Base-by-base conservation (phyloP, 2,329 filamentous ascomycete species). In the Trichoderma simmonsii region DNA sequence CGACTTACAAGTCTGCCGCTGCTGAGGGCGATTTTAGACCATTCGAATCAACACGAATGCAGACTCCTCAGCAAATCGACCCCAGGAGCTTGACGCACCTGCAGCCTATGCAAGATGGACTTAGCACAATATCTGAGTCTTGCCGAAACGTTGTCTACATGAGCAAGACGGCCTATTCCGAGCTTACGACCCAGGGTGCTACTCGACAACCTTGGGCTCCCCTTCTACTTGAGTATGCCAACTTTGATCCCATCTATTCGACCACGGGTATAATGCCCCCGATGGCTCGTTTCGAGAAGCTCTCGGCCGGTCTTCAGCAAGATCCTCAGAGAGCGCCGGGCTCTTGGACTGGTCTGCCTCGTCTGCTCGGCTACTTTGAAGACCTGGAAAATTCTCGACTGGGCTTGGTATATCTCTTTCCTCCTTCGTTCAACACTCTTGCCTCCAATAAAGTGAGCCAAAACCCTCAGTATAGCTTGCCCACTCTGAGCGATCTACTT, bases 351-450 rank as follows among this genome's bases (percentile, higher is more conserved):
- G 85, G 92, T 74, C 77, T 91, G 11, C 88, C 90, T 18, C 85
- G 87, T 26, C 82, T 92, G 59, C 81, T 91, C 14, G 90, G 88
- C 3, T 95, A 93, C 77, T 94, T 93, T 76, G 92, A 95, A 78
- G 92, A 95, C 76, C 85, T 91, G 68, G 87, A 89, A 21, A 85
- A 88, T 68, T 90, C 92, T 0, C 87, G 93, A 11, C 88, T 94
- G 69, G 93, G 92, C 6, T 84, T 95, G 12, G 87, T 95, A 12
- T 95, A 93, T 76, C 90, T 92, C 64, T 88, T 95, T 34, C 92
- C 92, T 2, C 85, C 87, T 1, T 84, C 86, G 9, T 91, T 93
- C 80, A 86, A 88, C 74, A 83, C 89, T 11, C 84, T 89, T 11
- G 85, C 86, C 4, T 85, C 87, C 51, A 86, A 88, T 71, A 81